A percentile compares a stretch with the other conserved stretches of the same genome.
Conservation (phyloP, 1,139 yeast genomes). For the Meyerozyma guilliermondii region DNA sequence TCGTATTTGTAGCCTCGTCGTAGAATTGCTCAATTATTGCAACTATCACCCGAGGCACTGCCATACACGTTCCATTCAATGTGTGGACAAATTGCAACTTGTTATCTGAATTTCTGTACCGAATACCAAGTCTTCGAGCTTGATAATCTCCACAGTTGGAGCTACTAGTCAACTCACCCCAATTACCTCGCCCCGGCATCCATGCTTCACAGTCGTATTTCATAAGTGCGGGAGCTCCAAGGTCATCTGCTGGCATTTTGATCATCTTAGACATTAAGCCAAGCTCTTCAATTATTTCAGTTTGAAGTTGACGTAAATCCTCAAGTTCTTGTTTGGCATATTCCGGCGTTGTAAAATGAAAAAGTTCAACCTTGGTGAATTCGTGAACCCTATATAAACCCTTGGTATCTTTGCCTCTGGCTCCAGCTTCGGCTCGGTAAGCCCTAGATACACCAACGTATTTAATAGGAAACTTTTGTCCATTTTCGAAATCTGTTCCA, state of each 20-base stretch:
- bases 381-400: constrained; percentile 96
- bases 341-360: constrained; percentile 61
- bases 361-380: constrained; percentile 93
- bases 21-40: constrained; percentile 85
- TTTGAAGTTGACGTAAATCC: constrained; percentile 59
- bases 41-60: constrained; percentile 85
- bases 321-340: constrained; percentile 51
- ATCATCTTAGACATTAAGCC: constrained; percentile 80
- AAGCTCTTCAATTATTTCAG: constrained; percentile 53
- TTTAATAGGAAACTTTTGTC: constrained; percentile 43
- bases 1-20: constrained; percentile 49
- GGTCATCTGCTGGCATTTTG: constrained; percentile 84
- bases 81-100: constrained; percentile 64
- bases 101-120: constrained; percentile 30
- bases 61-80: constrained; percentile 93
- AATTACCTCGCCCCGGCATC: constrained; percentile 94
- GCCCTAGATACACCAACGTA: constrained; percentile 83
- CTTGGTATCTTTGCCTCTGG: constrained; percentile 87
- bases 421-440: constrained; percentile 96
- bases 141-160: constrained; percentile 95
- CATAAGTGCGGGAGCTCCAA: constrained; percentile 90
- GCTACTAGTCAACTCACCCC: constrained; percentile 92
- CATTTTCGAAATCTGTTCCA: constrained; percentile 16
- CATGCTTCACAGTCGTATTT: constrained; percentile 95
- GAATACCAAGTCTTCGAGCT: constrained; percentile 74